These are phyloP conservation scores for Pleurotus djamor DNA, from an alignment of 768 basidiomycete species.

Conservation along the genomic window DNA sequence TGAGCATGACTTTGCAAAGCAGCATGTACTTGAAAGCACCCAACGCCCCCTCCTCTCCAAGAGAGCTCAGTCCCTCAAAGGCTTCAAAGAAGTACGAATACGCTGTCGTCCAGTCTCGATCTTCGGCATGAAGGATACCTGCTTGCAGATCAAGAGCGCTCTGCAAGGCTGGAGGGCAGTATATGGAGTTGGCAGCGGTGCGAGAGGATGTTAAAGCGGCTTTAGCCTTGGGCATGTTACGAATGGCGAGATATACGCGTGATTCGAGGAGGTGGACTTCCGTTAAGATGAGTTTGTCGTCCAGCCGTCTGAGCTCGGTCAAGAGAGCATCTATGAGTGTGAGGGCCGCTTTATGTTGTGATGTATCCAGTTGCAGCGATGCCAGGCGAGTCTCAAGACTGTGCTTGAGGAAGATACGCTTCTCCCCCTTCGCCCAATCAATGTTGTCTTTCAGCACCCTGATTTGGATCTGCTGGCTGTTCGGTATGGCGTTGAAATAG, in stretches of 20 bases:
- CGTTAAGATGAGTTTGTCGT: constrained; percentile 97
- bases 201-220: constrained; percentile 74
- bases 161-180: constrained; percentile 48
- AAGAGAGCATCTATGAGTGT: constrained; percentile 83
- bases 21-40: constrained; percentile 97
- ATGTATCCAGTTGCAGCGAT: constrained; percentile 75
- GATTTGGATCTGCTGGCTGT: constrained; percentile 75
- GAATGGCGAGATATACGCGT: constrained; percentile 84
- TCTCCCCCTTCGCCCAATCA: constrained; percentile 88
- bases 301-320: constrained; percentile 87
- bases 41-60: constrained; percentile 52
- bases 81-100: constrained; percentile 98
- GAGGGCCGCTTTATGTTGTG: constrained; percentile 77
- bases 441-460: constrained; percentile 88
- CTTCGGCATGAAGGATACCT: constrained; percentile 90
- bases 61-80: constrained; percentile 79
- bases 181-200: constrained; percentile 82
- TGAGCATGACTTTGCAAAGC: constrained; percentile 97
- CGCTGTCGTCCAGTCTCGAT: constrained; percentile 96
- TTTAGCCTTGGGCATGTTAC: constrained; percentile 90
- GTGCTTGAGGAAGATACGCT: constrained; percentile 95
- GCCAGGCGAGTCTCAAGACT: constrained; percentile 88
- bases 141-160: constrained; percentile 51
- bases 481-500: constrained; percentile 79
- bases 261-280: constrained; percentile 96